A percentile compares a stretch with the other conserved stretches of the same genome.
Conservation (phyloP, 768 basidiomycete genomes). For the Crucibulum laeve region DNA sequence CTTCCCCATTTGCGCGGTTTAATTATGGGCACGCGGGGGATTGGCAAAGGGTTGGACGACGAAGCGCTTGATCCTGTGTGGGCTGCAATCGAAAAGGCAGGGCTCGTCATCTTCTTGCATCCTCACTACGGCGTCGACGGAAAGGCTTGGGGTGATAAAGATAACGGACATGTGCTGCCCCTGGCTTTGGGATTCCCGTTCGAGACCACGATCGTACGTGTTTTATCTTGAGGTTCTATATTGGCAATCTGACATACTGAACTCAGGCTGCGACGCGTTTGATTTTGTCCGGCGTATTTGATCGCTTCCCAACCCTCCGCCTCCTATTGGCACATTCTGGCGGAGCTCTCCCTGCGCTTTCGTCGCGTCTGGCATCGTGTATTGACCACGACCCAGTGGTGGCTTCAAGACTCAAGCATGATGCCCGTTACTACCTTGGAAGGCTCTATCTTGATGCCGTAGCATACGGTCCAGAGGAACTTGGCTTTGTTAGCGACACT, state of each 20-base stretch:
- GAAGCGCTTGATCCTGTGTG: constrained; percentile 74
- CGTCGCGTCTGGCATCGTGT: constrained; percentile 81
- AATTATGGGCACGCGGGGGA: constrained; percentile 78
- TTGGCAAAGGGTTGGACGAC: constrained; percentile 82
- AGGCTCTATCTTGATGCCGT: constrained; percentile 83
- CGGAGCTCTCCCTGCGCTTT: constrained; percentile 78
- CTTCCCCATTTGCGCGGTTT: constrained; percentile 68
- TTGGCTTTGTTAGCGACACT: constrained; percentile 71
- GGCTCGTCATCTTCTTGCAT: constrained; percentile 78
- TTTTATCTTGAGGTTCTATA: not conserved
- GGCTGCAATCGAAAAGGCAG: constrained; percentile 66
- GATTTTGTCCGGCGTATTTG: constrained; percentile 77
- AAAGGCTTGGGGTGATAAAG: constrained; percentile 69
- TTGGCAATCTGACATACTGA: constrained; percentile 4
- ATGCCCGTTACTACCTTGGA: constrained; percentile 81
- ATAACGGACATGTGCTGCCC: constrained; percentile 86
- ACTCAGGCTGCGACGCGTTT: constrained; percentile 67
- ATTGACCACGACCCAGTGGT: constrained; percentile 83
- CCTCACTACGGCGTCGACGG: constrained; percentile 82
- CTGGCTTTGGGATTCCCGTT: constrained; percentile 87
- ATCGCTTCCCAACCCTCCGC: constrained; percentile 71
- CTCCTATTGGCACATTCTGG: constrained; percentile 86
- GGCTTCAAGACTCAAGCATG: constrained; percentile 68
- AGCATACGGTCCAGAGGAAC: constrained; percentile 84
- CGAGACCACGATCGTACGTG: constrained; percentile 79